phyloP scores from a whole-genome alignment of 345 rosid genomes.

The Brassica juncea region DNA sequence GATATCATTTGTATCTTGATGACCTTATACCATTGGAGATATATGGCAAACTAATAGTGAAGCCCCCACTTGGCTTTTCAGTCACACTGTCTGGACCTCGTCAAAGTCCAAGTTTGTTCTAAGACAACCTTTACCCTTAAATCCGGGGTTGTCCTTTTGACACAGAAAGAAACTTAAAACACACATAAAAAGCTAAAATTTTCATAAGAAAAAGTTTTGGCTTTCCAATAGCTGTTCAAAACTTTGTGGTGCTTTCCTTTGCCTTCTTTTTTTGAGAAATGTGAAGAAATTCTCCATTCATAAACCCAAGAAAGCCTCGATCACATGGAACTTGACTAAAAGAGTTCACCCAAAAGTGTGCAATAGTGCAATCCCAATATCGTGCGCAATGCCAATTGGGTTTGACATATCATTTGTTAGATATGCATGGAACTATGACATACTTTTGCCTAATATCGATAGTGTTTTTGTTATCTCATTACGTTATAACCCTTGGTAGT shows the following conservation, averaged over 20 bases:
- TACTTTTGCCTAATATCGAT: neutral
- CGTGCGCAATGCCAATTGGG: slow-evolving; percentile 21
- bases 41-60: slow-evolving; percentile 25
- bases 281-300: slow-evolving; percentile 36
- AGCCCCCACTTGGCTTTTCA: slow-evolving; percentile 37
- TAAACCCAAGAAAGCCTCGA: slow-evolving; percentile 46
- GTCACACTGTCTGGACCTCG: slow-evolving; percentile 35
- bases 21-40: slow-evolving; percentile 1
- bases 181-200: slow-evolving; percentile 13
- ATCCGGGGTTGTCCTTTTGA: slow-evolving; percentile 56
- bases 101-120: slow-evolving; percentile 66
- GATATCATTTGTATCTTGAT: slow-evolving; percentile 11
- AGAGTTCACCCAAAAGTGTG: slow-evolving; percentile 24
- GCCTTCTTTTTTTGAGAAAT: slow-evolving; percentile 30
- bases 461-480: neutral
- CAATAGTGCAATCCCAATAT: slow-evolving; percentile 42
- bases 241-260: slow-evolving; percentile 16
- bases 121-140: slow-evolving; percentile 56
- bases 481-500: neutral
- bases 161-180: slow-evolving; percentile 20
- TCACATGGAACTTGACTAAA: slow-evolving; percentile 45
- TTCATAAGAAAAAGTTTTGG: slow-evolving; percentile 23
- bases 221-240: slow-evolving; percentile 36
- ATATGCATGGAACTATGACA: neutral
- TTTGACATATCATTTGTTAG: neutral